phyloP scores from a whole-genome alignment of 163 green algal genomes.

The Chlamydomonas reinhardtii region DNA sequence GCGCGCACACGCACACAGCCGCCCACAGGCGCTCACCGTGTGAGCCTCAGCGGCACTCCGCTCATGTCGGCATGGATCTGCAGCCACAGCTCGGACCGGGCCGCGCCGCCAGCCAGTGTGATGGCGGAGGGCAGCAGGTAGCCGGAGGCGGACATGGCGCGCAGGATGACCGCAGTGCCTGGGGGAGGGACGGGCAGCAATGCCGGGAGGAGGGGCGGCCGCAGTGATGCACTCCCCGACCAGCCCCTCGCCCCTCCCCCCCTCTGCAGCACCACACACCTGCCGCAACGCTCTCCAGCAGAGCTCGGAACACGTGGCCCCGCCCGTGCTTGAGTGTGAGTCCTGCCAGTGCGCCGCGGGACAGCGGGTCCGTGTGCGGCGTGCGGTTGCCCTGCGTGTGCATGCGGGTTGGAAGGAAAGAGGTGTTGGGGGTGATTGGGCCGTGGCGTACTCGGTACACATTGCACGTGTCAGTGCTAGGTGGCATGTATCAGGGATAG shows the following conservation, averaged over 20 bases:
- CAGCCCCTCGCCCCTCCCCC: neutral
- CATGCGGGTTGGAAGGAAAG: neutral
- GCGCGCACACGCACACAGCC: too few relatives aligned
- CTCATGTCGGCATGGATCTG: slow-evolving; percentile 86
- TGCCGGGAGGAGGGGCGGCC: too few relatives aligned
- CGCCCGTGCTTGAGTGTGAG: slow-evolving; percentile 81
- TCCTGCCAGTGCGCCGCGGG: slow-evolving; percentile 76
- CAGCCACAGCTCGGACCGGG: slow-evolving; percentile 80
- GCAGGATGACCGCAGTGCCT: slow-evolving; percentile 80
- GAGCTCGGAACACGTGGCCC: slow-evolving; percentile 78
- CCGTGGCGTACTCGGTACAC: too few relatives aligned
- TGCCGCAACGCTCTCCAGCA: slow-evolving; percentile 83
- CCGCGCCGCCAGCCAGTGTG: slow-evolving; percentile 79
- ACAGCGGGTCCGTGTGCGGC: slow-evolving; percentile 83
- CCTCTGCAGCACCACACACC: slow-evolving; percentile 1
- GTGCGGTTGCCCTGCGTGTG: slow-evolving; percentile 82
- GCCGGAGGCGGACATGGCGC: slow-evolving; percentile 75
- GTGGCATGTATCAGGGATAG: too few relatives aligned
- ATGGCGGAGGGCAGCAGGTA: slow-evolving; percentile 63
- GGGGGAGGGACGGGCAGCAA: neutral
- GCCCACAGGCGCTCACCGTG: too few relatives aligned
- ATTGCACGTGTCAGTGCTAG: too few relatives aligned
- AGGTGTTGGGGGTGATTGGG: neutral
- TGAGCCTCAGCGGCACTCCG: slow-evolving; percentile 76
- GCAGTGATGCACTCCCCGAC: too few relatives aligned